Base-by-base conservation (phyloP, 306 rosid genomes). In the Geum urbanum region DNA sequence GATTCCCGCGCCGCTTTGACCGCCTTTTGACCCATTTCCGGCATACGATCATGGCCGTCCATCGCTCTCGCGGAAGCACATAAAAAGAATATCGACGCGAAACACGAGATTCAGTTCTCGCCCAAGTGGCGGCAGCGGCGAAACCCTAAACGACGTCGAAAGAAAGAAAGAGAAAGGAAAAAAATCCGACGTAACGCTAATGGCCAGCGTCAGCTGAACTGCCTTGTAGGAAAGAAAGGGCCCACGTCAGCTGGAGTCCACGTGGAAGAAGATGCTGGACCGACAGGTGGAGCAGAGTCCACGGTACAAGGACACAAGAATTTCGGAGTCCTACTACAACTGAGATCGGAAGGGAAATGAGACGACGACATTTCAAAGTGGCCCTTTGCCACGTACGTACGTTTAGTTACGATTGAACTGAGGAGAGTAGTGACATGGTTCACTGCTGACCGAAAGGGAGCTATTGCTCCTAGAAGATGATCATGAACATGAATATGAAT, bases 1-100 rank as follows among this genome's bases (percentile, higher is more conserved):
- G 79, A 76, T 22, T 71, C 60, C 67, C 72, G 90, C 20, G 83
- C 74, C 37, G 43, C 6, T 35, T 59, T 35, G 18, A 79, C 88
- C 53, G 35, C 18, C 18, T 12, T 62, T 77, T 76, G 84, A 80
- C 82, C 51, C 55, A 9, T 8, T 51, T 15, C 4, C 69, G 16
- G 18, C 16, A 10, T 39, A 14, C 3, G 51, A 57, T 65, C 65
- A 3, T 13, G 14, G 55, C 77, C 73, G 66, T 64, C 24, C 14
- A 54, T 39, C 5, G 9, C 18, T 0, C 0, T 15, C 1, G 0
- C 7, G 4, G 19, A 20, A 43, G 5, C 9, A 7, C 2, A 58
- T 27, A 32, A 58, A 32, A 57, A 22, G 61, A 55, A 55, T 55
- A 22, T 27, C 3, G 43, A 57, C 63, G 62, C 62, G 45, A 32